Percentiles rank a stretch among this genome's conserved stretches.
Evolutionary conservation across 495 filamentous ascomycete genomes (phyloP).

Genomic region (Penicillium psychrofluorescens): DNA sequence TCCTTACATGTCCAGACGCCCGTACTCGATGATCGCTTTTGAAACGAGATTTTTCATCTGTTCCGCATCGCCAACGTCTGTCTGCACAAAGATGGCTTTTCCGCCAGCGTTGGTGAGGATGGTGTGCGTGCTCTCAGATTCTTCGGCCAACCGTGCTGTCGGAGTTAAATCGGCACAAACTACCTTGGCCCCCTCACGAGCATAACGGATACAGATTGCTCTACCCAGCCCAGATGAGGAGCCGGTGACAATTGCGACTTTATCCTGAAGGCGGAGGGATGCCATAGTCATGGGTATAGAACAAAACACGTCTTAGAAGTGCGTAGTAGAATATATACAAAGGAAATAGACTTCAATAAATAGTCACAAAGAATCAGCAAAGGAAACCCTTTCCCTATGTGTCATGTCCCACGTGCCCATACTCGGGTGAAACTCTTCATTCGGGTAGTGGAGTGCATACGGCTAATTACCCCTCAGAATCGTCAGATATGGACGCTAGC

Average conservation of each 20-base stretch:
- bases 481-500: too few species aligned
- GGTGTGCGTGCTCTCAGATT: constrained; percentile 28
- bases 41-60: constrained; percentile 33
- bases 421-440: too few species aligned
- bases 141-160: constrained; percentile 5
- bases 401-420: too few species aligned
- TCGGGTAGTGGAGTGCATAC: too few species aligned
- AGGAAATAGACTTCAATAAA: too few species aligned
- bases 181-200: constrained; percentile 37
- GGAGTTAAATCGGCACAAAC: constrained; percentile 41
- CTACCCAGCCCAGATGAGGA: constrained; percentile 41
- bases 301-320: too few species aligned
- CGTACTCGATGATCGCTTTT: constrained; percentile 26
- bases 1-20: constrained; percentile 38
- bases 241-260: constrained; percentile 44
- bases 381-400: too few species aligned
- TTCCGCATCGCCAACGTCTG: constrained; percentile 32
- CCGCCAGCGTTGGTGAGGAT: constrained; percentile 31
- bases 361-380: too few species aligned
- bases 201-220: constrained; percentile 37
- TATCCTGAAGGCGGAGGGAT: constrained; percentile 18
- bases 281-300: too few species aligned
- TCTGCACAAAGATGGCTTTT: constrained; percentile 36
- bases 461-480: too few species aligned
- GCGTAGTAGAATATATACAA: too few species aligned